Conservation (phyloP, 768 basidiomycete genomes). For the Suillus clintonianus region DNA sequence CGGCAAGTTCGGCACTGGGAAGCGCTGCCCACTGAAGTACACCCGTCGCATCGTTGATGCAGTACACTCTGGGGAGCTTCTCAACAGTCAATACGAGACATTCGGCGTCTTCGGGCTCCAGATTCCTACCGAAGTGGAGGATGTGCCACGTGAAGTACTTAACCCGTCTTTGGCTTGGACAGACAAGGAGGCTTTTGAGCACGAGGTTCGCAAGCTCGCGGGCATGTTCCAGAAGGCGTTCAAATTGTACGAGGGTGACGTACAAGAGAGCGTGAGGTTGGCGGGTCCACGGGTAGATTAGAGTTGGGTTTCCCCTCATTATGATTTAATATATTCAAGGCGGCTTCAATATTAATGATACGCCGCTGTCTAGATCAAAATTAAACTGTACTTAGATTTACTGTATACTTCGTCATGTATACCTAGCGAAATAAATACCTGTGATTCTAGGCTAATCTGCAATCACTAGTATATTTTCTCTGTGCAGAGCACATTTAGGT, state of each 20-base stretch:
- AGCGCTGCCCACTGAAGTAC: constrained; percentile 94
- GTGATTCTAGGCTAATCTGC: background rate
- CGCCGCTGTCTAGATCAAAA: background rate
- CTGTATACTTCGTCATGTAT: background rate
- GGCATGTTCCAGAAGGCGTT: constrained; percentile 96
- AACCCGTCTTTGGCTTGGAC: constrained; percentile 88
- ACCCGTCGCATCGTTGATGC: constrained; percentile 97
- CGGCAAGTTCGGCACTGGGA: constrained; percentile 90
- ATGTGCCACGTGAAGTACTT: constrained; percentile 88
- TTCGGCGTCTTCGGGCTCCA: constrained; percentile 83
- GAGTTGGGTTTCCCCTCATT: background rate
- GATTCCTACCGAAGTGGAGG: constrained; percentile 80
- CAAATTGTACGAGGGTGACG: constrained; percentile 86
- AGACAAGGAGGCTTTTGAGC: constrained; percentile 85
- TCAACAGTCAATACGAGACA: constrained; percentile 82
- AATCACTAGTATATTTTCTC: too few relatives aligned
- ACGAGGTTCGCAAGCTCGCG: constrained; percentile 84
- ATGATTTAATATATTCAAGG: background rate
- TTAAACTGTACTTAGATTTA: background rate
- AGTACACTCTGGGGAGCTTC: constrained; percentile 91
- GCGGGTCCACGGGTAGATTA: constrained; percentile 66
- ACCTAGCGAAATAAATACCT: background rate
- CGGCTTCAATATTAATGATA: background rate
- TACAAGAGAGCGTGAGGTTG: constrained; percentile 73
- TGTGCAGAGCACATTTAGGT: background rate